These are phyloP conservation scores for Tinospora cordifolia DNA, from an alignment of 164 flowering plant species.

Conservation along the genomic window DNA sequence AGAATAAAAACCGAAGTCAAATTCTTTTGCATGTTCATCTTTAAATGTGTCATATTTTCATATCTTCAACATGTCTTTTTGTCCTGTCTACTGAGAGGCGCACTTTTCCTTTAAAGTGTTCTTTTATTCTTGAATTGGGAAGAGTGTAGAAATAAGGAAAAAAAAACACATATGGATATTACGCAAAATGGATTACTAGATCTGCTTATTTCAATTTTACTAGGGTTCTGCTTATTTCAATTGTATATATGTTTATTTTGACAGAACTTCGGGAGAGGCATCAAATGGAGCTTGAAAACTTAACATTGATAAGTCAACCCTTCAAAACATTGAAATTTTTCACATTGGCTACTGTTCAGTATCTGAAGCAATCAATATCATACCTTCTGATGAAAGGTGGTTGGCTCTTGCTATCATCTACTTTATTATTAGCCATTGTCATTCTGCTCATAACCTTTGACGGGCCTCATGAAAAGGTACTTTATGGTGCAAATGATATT, in stretches of 20 bases:
- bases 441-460: constrained; percentile 46
- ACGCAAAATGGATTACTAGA: not conserved
- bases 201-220: not conserved
- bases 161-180: not conserved
- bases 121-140: not conserved
- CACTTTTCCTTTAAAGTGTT: not conserved
- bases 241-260: constrained; percentile 10
- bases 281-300: constrained; percentile 52
- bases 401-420: constrained; percentile 48
- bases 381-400: constrained; percentile 65
- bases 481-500: not conserved
- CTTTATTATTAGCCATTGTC: constrained; percentile 25
- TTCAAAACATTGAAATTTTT: constrained; percentile 59
- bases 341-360: constrained; percentile 40
- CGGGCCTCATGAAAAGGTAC: constrained; percentile 86
- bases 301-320: constrained; percentile 62
- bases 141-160: not conserved
- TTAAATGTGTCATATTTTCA: not conserved
- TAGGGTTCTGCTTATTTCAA: not conserved
- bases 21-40: not conserved
- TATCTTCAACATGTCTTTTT: not conserved
- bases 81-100: not conserved
- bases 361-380: constrained; percentile 35
- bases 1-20: not conserved
- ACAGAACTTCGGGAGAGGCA: constrained; percentile 54